phyloP scores from a whole-genome alignment of 1,284 basidiomycete species.

The Cryptococcus sp. region DNA sequence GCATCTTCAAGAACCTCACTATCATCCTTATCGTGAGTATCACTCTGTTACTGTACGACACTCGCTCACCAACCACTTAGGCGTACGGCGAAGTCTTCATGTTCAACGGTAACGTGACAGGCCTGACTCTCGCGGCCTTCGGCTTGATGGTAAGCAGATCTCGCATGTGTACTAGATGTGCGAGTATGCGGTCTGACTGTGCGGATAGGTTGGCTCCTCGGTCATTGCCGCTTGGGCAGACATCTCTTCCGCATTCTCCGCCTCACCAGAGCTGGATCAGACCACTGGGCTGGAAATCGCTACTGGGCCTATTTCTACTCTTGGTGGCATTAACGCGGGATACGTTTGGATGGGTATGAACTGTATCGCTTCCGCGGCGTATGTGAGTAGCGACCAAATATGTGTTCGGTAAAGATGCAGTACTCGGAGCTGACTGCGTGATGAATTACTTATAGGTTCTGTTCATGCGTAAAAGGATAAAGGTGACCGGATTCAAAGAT shows the following conservation, averaged over 20 bases:
- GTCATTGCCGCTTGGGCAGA: conserved; percentile 95
- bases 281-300: conserved; percentile 43
- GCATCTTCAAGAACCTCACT: conserved; percentile 97
- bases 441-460: conserved; percentile 63
- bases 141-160: conserved; percentile 74
- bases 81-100: conserved; percentile 78
- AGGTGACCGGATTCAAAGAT: conserved; percentile 93
- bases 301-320: conserved; percentile 26
- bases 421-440: background rate
- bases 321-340: conserved; percentile 69
- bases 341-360: conserved; percentile 98
- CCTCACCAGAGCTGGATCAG: conserved; percentile 40
- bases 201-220: conserved; percentile 78
- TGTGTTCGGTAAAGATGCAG: too few relatives aligned
- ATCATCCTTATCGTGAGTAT: conserved; percentile 82
- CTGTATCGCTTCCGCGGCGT: conserved; percentile 86
- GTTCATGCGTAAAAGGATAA: conserved; percentile 96
- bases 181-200: background rate
- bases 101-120: conserved; percentile 89
- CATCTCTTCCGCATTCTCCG: conserved; percentile 57
- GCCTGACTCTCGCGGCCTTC: conserved; percentile 85
- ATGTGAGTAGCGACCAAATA: conserved; percentile 61
- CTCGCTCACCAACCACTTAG: conserved; percentile 3
- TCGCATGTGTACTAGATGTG: background rate
- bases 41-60: too few relatives aligned